Percentiles rank a stretch among this genome's conserved stretches.
phyloP scores from a whole-genome alignment of 2,329 filamentous ascomycete species.

The Camillea tinctor region DNA sequence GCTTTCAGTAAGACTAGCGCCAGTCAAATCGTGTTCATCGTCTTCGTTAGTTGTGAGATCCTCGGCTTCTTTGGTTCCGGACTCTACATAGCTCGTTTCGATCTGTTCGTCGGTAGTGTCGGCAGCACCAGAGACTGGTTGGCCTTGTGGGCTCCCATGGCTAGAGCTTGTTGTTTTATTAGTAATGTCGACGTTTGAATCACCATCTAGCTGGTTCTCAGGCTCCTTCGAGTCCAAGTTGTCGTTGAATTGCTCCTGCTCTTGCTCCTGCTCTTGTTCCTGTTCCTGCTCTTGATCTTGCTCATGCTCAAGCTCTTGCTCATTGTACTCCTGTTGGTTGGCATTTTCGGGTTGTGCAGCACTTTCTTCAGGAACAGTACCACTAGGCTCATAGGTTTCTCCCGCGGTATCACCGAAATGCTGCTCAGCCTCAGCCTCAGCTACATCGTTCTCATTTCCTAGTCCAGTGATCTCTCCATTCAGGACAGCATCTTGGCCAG shows the following conservation, averaged over 20 bases:
- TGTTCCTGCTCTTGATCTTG: too few species aligned
- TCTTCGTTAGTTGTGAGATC: background rate
- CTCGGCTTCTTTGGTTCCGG: background rate
- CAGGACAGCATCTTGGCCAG: background rate
- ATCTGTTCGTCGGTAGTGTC: background rate
- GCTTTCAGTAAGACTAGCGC: slow-evolving; percentile 13
- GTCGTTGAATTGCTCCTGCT: background rate
- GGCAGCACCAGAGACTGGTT: background rate
- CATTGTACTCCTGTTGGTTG: slow-evolving; percentile 4
- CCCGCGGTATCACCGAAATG: slow-evolving; percentile 2
- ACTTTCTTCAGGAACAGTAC: slow-evolving; percentile 6
- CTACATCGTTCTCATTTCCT: slow-evolving; percentile 3
- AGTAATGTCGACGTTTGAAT: slow-evolving; percentile 17
- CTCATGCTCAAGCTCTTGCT: too few species aligned
- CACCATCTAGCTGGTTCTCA: slow-evolving; percentile 21
- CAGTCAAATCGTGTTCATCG: background rate
- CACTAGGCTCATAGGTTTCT: slow-evolving; percentile 8
- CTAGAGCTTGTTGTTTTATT: slow-evolving; percentile 15
- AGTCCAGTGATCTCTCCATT: background rate
- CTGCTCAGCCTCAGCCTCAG: slow-evolving; percentile 6
- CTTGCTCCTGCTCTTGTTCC: too few species aligned
- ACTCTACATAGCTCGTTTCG: background rate
- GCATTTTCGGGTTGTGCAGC: slow-evolving; percentile 4
- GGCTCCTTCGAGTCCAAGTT: slow-evolving; percentile 3
- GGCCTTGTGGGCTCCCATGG: background rate